Percentiles rank a stretch among this genome's conserved stretches.
Conservation (phyloP, 805 yeast species). For the Suhomyces xylopsoci region DNA sequence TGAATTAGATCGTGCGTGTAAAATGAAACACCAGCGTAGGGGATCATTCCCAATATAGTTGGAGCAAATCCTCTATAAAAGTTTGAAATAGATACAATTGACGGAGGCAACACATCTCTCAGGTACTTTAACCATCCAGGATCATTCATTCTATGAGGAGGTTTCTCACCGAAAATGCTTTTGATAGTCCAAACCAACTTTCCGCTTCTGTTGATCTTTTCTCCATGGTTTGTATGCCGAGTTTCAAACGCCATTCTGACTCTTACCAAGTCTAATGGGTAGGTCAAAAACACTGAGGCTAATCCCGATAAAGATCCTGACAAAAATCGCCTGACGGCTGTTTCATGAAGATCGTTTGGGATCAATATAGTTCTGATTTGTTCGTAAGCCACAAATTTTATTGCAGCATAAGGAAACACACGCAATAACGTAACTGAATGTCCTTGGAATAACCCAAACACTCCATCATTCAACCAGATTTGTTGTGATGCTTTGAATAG, state of each 20-base stretch:
- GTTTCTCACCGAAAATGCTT: constrained; percentile 33
- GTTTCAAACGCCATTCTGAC: constrained; percentile 93
- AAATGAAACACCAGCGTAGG: constrained; percentile 97
- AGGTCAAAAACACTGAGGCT: constrained; percentile 80
- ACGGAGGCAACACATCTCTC: constrained; percentile 31
- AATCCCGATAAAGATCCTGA: constrained; percentile 93
- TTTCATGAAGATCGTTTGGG: constrained; percentile 71
- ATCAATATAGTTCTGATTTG: constrained; percentile 80
- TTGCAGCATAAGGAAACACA: constrained; percentile 95
- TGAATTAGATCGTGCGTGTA: constrained; percentile 90
- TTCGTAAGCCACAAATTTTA: constrained; percentile 94
- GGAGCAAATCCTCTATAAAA: constrained; percentile 95
- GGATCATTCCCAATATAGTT: constrained; percentile 92
- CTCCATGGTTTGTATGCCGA: constrained; percentile 20
- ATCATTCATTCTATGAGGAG: constrained; percentile 32
- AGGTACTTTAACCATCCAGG: constrained; percentile 35
- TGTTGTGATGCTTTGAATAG: constrained; percentile 66
- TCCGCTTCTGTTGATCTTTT: constrained; percentile 25
- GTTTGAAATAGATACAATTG: constrained; percentile 48
- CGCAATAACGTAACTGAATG: constrained; percentile 90
- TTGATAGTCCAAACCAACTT: constrained; percentile 30
- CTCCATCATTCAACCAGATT: constrained; percentile 69
- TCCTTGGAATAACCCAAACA: constrained; percentile 85
- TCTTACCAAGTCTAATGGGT: constrained; percentile 87
- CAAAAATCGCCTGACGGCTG: constrained; percentile 72